Evolutionary conservation across 2,329 filamentous ascomycete species (phyloP), one percentile per base, ranked within the genome.

Genomic region (Ophiostoma piceae): DNA sequence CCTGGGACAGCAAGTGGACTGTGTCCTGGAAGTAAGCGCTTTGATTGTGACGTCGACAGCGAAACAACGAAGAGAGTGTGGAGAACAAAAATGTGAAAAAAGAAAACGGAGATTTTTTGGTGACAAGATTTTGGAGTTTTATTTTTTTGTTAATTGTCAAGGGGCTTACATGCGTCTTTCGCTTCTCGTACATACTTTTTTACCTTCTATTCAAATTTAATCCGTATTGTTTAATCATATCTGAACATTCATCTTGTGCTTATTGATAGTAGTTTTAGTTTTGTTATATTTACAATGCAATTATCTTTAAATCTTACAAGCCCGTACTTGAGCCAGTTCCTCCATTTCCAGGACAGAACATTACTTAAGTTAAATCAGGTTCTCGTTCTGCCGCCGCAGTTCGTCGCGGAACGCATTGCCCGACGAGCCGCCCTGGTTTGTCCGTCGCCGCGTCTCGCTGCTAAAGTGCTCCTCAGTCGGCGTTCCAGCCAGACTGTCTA

Each of bases 1-100:
- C 87, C n/a, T 91, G 87, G 85, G 78, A 75, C 64, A 74, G 75
- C 11, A 80, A 83, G 73, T 90, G 87, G 88, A 81, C 80, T 4
- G 75, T 90, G 75, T 83, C 78, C 65, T 90, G 87, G 87, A 54
- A 32, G 12, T 71, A 65, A 60, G 22, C 29, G 35, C 22, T 14
- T 14, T n/a, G 5, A 1, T 4, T n/a, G 4, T 43, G 9, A 57
- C 7, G 26, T 2, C 6, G 3, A 35, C 35, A 35, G 11, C 16
- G 19, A 54, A 54, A 22, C 7, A 57, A 54, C 3, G 47, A 26
- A 5, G 22, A 16, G 16, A 19, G 16, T n/a, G 2, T 1, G 43
- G 16, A 3, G 39, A 14, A 41, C 11, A 9, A 47, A 47, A 47
- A 47, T n/a, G 43, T n/a, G 19, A 7, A n/a, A n/a, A 19, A 47